Conservation (phyloP, 495 filamentous ascomycete genomes). For the Penicillium samsonianum region DNA sequence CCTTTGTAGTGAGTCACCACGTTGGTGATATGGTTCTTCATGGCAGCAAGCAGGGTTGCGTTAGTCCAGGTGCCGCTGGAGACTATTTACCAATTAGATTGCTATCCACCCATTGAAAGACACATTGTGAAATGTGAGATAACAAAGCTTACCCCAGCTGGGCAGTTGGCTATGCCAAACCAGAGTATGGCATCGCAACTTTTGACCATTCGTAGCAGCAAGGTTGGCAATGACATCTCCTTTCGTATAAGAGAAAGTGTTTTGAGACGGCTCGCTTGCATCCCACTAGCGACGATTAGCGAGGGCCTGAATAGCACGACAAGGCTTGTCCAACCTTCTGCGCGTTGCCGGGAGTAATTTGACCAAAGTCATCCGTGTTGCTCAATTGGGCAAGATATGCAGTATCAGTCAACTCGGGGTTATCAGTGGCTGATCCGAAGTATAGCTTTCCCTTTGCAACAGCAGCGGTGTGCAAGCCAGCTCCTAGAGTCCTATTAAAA, state of each 20-base stretch:
- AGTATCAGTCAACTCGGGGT: slow-evolving; percentile 52
- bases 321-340: slow-evolving; percentile 43
- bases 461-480: slow-evolving; percentile 52
- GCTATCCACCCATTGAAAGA: not conserved
- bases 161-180: slow-evolving; percentile 65
- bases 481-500: slow-evolving; percentile 21
- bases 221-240: slow-evolving; percentile 54
- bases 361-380: slow-evolving; percentile 58
- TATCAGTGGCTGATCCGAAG: slow-evolving; percentile 62
- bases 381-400: slow-evolving; percentile 46
- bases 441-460: slow-evolving; percentile 54
- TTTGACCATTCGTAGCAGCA: slow-evolving; percentile 55
- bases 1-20: slow-evolving; percentile 58
- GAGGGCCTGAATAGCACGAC: not conserved
- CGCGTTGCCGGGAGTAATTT: slow-evolving; percentile 60
- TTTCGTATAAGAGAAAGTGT: slow-evolving; percentile 49
- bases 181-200: slow-evolving; percentile 60
- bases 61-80: slow-evolving; percentile 56
- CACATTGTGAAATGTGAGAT: too few relatives aligned
- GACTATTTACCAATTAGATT: slow-evolving; percentile 34
- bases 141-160: slow-evolving; percentile 46
- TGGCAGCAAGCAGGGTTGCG: slow-evolving; percentile 49
- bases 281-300: slow-evolving; percentile 42
- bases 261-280: slow-evolving; percentile 49
- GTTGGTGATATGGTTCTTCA: slow-evolving; percentile 53